Evolutionary conservation across 2,329 filamentous ascomycete genomes (phyloP), one percentile per base, ranked within the genome.

Genomic region (Volutella citrinella): DNA sequence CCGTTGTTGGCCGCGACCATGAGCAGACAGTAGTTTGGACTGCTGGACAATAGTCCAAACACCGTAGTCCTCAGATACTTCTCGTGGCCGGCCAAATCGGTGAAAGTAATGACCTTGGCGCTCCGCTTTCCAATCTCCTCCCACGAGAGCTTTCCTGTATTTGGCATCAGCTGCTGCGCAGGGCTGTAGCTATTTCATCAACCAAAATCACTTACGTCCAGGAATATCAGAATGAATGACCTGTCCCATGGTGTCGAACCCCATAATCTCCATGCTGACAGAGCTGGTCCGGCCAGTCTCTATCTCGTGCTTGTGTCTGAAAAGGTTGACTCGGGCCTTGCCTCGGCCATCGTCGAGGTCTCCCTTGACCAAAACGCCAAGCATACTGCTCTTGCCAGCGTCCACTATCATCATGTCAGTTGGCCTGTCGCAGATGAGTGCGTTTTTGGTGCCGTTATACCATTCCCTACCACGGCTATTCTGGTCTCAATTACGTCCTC

Each of bases 1-100:
- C 93, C 93, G 56, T 98, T 97, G 54, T 98, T 98, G 13, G 93
- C 93, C 10, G 93, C 93, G 1, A 98, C 93, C 93, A 98, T 98
- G 29, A 98, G 78, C 18, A 98, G 67, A 59, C 93, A 97, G 68
- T 97, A 98, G 56, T 97, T 95, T 0, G 93, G 93, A 67, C 89
- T 94, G 63, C 87, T 94, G 35, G 88, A 95, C 16, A 98, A 69
- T 48, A 98, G 74, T 3, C 93, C 93, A 56, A 98, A 98, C 17
- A 98, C 91, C 1, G 93, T 98, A 3, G 93, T 98, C 20, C 93
- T 80, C 30, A 98, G 72, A 59, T 98, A 98, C 31, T 87, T 80
- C 68, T 97, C 93, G 65, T 98, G 93, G 19, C 93, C 93, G 6
- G 93, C 93, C 47, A 98, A 69, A 60, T 98, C 93, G 20, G 87